phyloP scores from a whole-genome alignment of 352 stramenopile species.

The Phytophthora fragariae region DNA sequence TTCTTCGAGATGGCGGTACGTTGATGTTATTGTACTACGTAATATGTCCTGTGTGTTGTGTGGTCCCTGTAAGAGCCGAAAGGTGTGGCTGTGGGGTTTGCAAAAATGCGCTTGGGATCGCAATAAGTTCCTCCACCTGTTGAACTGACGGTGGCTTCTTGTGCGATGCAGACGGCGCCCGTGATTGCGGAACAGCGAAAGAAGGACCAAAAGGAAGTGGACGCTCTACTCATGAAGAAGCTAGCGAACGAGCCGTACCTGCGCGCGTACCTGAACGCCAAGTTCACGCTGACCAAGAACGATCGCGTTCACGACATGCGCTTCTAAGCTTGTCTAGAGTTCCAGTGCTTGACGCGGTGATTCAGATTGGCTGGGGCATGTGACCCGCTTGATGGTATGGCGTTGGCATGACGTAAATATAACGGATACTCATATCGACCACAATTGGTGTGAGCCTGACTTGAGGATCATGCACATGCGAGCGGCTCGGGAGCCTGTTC shows the following conservation, averaged over 20 bases:
- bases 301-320: slow-evolving; percentile 98
- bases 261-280: slow-evolving; percentile 97
- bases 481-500: slow-evolving; percentile 13
- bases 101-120: slow-evolving; percentile 76
- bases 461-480: slow-evolving; percentile 18
- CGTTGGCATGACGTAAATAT: slow-evolving; percentile 28
- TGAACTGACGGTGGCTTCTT: slow-evolving; percentile 26
- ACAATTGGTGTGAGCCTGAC: not conserved
- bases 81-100: slow-evolving; percentile 14
- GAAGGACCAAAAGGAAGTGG: slow-evolving; percentile 96
- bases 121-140: slow-evolving; percentile 47
- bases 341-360: not conserved
- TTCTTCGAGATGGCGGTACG: slow-evolving; percentile 86
- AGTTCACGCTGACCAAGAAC: slow-evolving; percentile 98
- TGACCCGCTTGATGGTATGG: slow-evolving; percentile 13
- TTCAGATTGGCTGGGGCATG: slow-evolving; percentile 3
- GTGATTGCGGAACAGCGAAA: slow-evolving; percentile 95
- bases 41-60: slow-evolving; percentile 16
- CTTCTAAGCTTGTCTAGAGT: slow-evolving; percentile 88
- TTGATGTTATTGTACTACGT: slow-evolving; percentile 19
- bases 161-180: slow-evolving; percentile 45
- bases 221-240: slow-evolving; percentile 82
- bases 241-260: slow-evolving; percentile 85
- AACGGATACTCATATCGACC: slow-evolving; percentile 8
- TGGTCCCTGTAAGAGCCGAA: slow-evolving; percentile 26